Evolutionary conservation across 2,329 filamentous ascomycete genomes (phyloP).

Genomic region (Scleromitrula shiraiana): DNA sequence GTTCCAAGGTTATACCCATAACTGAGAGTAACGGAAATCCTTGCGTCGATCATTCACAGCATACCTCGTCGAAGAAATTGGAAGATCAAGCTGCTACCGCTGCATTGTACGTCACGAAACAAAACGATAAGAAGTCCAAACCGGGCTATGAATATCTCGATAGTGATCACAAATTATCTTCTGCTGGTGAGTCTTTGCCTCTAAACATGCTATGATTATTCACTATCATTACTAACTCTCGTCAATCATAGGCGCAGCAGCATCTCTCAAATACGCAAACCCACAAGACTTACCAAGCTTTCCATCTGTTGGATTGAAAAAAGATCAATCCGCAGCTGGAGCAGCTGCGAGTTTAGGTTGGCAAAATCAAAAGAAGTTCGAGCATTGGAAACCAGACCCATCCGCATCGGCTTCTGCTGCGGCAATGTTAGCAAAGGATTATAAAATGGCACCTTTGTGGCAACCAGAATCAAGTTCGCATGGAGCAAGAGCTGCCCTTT

Average conservation of each 20-base stretch:
- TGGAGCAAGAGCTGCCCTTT: slow-evolving; percentile 66
- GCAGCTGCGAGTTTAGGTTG: slow-evolving; percentile 70
- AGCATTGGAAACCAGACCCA: slow-evolving; percentile 58
- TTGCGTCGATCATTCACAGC: slow-evolving; percentile 1
- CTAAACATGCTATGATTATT: neutral
- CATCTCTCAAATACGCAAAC: slow-evolving; percentile 62
- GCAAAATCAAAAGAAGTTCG: slow-evolving; percentile 56
- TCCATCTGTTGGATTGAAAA: slow-evolving; percentile 55
- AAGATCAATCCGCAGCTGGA: slow-evolving; percentile 53
- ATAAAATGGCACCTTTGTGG: slow-evolving; percentile 47
- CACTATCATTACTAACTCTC: slow-evolving; percentile 1
- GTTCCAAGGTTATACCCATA: neutral
- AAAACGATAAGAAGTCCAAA: slow-evolving; percentile 11
- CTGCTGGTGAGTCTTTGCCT: slow-evolving; percentile 40
- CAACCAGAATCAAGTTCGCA: slow-evolving; percentile 55
- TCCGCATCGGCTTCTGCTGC: slow-evolving; percentile 53
- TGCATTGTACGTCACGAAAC: slow-evolving; percentile 47
- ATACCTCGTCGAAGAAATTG: slow-evolving; percentile 24
- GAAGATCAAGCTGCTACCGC: slow-evolving; percentile 48
- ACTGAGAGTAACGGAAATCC: neutral
- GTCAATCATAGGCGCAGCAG: slow-evolving; percentile 43
- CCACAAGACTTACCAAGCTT: slow-evolving; percentile 68
- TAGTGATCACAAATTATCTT: slow-evolving; percentile 47
- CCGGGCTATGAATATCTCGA: slow-evolving; percentile 32
- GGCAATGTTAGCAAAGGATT: slow-evolving; percentile 50